Percentiles rank a stretch among this genome's conserved stretches.
phyloP scores from a whole-genome alignment of 768 basidiomycete species.

The Nidularia pulvinata region DNA sequence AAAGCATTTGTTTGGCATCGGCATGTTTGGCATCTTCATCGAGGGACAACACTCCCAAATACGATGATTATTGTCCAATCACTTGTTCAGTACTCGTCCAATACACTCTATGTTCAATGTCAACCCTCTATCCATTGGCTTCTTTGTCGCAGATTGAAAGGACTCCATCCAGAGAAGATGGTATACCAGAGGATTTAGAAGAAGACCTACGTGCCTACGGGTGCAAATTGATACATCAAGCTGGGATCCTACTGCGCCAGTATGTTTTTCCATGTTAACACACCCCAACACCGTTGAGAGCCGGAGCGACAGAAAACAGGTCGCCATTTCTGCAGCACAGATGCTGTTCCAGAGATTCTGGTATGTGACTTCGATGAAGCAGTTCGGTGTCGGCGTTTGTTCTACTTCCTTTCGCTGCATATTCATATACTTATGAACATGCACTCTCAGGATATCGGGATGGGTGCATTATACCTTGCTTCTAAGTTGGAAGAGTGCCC shows the following conservation, averaged over 20 bases:
- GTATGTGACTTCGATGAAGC: conserved; percentile 93
- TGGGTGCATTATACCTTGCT: conserved; percentile 86
- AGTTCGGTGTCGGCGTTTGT: conserved; percentile 90
- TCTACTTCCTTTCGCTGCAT: conserved; percentile 1
- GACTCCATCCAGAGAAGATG: conserved; percentile 83
- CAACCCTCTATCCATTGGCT: conserved; percentile 78
- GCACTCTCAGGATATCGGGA: conserved; percentile 72
- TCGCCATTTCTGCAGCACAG: conserved; percentile 95
- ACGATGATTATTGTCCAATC: neutral
- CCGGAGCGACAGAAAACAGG: conserved; percentile 72
- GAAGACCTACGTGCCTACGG: conserved; percentile 89
- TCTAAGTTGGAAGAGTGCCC: conserved; percentile 95
- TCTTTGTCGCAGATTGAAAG: conserved; percentile 75
- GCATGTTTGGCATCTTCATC: neutral
- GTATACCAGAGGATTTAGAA: conserved; percentile 79
- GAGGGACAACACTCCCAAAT: neutral
- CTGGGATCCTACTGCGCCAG: conserved; percentile 91
- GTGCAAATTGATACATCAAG: conserved; percentile 94
- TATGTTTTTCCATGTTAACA: conserved; percentile 33
- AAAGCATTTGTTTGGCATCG: conserved; percentile 5
- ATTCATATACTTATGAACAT: conserved; percentile 5
- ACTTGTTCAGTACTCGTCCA: no score
- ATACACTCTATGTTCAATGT: conserved; percentile 1
- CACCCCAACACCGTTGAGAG: neutral
- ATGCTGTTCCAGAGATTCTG: conserved; percentile 97